A percentile compares a stretch with the other conserved stretches of the same genome.
Conservation (phyloP, 2,329 filamentous ascomycete species). For the Parastagonospora avenae region DNA sequence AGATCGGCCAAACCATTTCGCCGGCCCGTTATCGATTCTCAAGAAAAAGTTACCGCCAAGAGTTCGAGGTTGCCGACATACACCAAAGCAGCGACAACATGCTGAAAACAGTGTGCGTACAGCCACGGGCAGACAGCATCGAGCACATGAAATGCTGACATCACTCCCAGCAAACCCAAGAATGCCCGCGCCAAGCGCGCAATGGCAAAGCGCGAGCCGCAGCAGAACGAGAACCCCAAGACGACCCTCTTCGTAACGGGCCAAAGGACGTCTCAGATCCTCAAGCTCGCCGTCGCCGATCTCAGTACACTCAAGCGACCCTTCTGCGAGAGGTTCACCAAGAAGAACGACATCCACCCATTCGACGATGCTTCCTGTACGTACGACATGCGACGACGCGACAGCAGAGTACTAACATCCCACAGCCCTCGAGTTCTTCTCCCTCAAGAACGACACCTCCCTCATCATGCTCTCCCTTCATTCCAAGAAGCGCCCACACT, state of each 20-base stretch:
- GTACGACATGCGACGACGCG: not conserved
- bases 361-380: slow-evolving; percentile 80
- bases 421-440: slow-evolving; percentile 83
- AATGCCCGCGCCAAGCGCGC: slow-evolving; percentile 93
- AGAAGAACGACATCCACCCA: slow-evolving; percentile 94
- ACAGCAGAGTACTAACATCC: slow-evolving; percentile 1
- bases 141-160: slow-evolving; percentile 1
- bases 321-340: slow-evolving; percentile 86
- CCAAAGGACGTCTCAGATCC: slow-evolving; percentile 79
- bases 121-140: accelerated
- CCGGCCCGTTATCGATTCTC: slow-evolving; percentile 14
- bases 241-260: slow-evolving; percentile 87
- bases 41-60: slow-evolving; percentile 29
- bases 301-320: slow-evolving; percentile 84
- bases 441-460: slow-evolving; percentile 91
- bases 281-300: slow-evolving; percentile 83
- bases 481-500: slow-evolving; percentile 95
- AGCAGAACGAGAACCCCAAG: slow-evolving; percentile 87
- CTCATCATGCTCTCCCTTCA: slow-evolving; percentile 83
- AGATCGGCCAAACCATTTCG: slow-evolving; percentile 15
- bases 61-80: slow-evolving; percentile 21
- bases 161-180: slow-evolving; percentile 63
- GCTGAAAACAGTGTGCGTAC: slow-evolving; percentile 39
- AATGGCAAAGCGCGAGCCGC: slow-evolving; percentile 90
- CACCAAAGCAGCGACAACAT: slow-evolving; percentile 23